A percentile compares a stretch with the other conserved stretches of the same genome.
phyloP scores from a whole-genome alignment of 1,139 yeast genomes.

The Lodderomyces margitis region DNA sequence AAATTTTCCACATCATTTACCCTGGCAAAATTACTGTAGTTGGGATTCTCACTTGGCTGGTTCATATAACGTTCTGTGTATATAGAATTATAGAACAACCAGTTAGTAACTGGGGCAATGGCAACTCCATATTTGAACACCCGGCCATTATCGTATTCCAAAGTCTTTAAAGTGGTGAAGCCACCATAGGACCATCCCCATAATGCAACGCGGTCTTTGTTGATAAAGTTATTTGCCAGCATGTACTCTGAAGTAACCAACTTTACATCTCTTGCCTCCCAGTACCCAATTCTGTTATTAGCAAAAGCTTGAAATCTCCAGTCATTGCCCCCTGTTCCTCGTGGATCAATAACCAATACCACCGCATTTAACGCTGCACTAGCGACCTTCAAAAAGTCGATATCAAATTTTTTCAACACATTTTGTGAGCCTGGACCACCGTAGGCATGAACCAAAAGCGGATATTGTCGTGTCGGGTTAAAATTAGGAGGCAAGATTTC shows the following conservation, averaged over 20 bases:
- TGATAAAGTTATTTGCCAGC: slow-evolving; percentile 51
- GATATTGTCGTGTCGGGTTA: slow-evolving; percentile 59
- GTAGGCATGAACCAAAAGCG: slow-evolving; percentile 78
- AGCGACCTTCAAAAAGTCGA: slow-evolving; percentile 69
- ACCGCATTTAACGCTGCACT: slow-evolving; percentile 70
- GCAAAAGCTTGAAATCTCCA: slow-evolving; percentile 74
- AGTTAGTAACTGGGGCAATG: slow-evolving; percentile 81
- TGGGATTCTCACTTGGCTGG: slow-evolving; percentile 52
- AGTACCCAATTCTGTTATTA: slow-evolving; percentile 67
- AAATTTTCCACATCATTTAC: slow-evolving; percentile 53
- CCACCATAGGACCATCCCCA: slow-evolving; percentile 95
- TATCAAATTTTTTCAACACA: slow-evolving; percentile 50
- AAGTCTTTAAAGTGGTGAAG: slow-evolving; percentile 66
- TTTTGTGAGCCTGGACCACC: slow-evolving; percentile 95
- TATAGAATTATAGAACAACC: slow-evolving; percentile 71
- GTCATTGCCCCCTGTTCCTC: slow-evolving; percentile 92
- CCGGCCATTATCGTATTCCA: slow-evolving; percentile 63
- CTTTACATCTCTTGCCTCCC: slow-evolving; percentile 84
- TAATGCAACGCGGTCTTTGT: slow-evolving; percentile 65
- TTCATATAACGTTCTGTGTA: slow-evolving; percentile 93
- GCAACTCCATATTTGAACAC: slow-evolving; percentile 71
- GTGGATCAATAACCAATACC: slow-evolving; percentile 83
- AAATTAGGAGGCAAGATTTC: slow-evolving; percentile 78
- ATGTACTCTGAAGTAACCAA: slow-evolving; percentile 65
- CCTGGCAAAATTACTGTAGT: slow-evolving; percentile 44